Base-by-base conservation (phyloP, 1,284 basidiomycete species). In the Thelephora terrestris region DNA sequence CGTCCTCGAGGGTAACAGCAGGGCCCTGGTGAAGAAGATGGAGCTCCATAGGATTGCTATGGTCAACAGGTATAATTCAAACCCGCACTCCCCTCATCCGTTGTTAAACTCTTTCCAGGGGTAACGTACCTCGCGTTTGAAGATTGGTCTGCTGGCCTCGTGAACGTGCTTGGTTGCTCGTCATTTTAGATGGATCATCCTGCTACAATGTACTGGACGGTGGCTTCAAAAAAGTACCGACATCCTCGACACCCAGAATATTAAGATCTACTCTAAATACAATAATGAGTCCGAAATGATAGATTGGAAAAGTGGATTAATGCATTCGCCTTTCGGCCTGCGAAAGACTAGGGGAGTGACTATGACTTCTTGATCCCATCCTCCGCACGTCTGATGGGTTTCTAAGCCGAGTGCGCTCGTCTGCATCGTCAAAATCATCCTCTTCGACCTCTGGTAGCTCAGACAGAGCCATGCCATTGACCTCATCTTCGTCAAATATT, bases 61-160 rank as follows among this genome's bases (percentile, higher is more conserved):
- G 71, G 73, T 85, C 32, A 90, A 90, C 64, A 82, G 91, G 88
- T 91, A 54, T 50, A 84, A 73, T n/a, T 27, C 0, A n/a, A 39
- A 29, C 5, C 7, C 24, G 37, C 45, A 16, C 16, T 10, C 14
- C 25, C 17, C 29, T 34, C 45, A 16, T 42, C 20, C n/a, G 18
- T 45, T 20, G 10, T 24, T 48, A 20, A 44, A 5, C 14, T 32
- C 24, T 17, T 14, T 18, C 7, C 43, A 45, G 43, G 43, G 43
- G 43, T 25, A 45, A 45, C 32, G 25, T 32, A 4, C 24, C 27
- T 45, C 43, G 43, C 10, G 36, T 12, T 27, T 45, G 27, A 5
- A 5, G 20, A 25, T 42, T 20, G 10, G n/a, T 40, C 18, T 42
- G 12, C n/a, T 32, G 29, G 29, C 29, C 7, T 32, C 12, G 29